Base-by-base conservation (phyloP, 139 green algal genomes). In the Chlorella sp. region DNA sequence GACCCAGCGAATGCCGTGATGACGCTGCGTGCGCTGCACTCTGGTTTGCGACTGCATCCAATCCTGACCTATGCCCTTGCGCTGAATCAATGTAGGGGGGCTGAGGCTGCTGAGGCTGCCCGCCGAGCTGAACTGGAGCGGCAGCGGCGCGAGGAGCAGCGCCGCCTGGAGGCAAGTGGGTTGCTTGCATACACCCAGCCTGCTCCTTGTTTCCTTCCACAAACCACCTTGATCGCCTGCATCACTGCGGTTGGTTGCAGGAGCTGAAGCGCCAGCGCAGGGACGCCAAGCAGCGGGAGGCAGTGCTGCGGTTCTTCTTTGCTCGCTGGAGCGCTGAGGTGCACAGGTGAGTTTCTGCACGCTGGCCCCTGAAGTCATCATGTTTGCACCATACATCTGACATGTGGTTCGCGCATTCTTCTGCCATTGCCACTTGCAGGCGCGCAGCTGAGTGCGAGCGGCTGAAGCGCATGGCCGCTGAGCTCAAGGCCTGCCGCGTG, bases 401-500 rank as follows among this genome's bases (percentile, higher is more conserved):
- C 19, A 11, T 35, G 7, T 11, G 53, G 7, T 35, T 11, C 9
- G 53, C 11, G 11, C 19, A n/a, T 8, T 60, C 19, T 29, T 60
- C 19, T 14, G 53, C 53, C n/a, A 60, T 9, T 61, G 55, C 45
- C 3, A 2, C 2, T 8, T 36, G 40, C 64, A 71, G 66, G 45
- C 66, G 66, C 45, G 46, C 35, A 5, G 58, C 41, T 46, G 77
- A 83, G 58, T 67, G 77, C 23, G 12, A 36, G 42, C 36, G 45
- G 40, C 64, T 69, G 56, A 21, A 51, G 43, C 56, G 58, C 1
- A 41, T 71, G 50, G 68, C 56, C 2, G 40, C 46, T 25, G 67
- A 59, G 23, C 42, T 83, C 2, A 83, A 83, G 42, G 56, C 69
- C 5, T 83, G 77, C 45, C 29, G 77, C 23, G 69, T 83, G 48